These are phyloP conservation scores for Boletus reticulatus DNA, from an alignment of 768 basidiomycete species.

Conservation along the genomic window DNA sequence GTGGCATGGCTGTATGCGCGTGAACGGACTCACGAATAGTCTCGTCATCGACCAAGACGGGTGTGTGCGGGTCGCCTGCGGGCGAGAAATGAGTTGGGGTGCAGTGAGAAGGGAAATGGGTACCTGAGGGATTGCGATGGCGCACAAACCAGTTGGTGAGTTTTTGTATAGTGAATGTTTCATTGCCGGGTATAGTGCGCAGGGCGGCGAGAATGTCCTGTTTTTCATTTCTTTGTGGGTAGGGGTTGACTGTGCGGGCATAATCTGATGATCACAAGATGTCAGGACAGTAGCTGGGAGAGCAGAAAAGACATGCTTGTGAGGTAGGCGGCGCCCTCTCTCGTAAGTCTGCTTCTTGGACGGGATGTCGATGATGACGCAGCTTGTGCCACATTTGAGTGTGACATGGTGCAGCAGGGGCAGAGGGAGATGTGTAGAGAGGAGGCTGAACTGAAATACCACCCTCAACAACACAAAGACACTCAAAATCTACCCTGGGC, in stretches of 20 bases:
- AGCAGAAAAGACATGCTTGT: not conserved
- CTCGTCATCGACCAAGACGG: conserved; percentile 22
- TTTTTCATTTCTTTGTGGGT: conserved; percentile 17
- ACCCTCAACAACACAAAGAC: not conserved
- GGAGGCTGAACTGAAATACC: not conserved
- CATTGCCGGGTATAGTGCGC: conserved; percentile 23
- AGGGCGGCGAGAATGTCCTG: conserved; percentile 8
- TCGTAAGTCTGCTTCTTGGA: not conserved
- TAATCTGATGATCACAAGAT: conserved; percentile 15
- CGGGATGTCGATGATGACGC: not conserved
- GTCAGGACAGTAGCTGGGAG: not conserved
- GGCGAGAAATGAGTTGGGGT: not conserved
- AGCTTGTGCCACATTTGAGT: not conserved
- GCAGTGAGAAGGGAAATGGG: not conserved
- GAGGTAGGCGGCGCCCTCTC: conserved; percentile 2
- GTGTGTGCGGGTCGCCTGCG: not conserved
- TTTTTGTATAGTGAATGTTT: conserved; percentile 13
- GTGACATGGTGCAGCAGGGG: not conserved
- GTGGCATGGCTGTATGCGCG: not conserved
- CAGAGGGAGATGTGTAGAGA: no score
- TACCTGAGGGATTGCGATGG: conserved; percentile 10
- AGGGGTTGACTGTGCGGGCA: conserved; percentile 8
- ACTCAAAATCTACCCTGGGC: not conserved
- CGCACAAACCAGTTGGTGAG: conserved; percentile 24
- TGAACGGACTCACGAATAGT: conserved; percentile 19